Evolutionary conservation across 2,329 filamentous ascomycete genomes (phyloP), one percentile per base, ranked within the genome.

Genomic region (Aureobasidium sp.): DNA sequence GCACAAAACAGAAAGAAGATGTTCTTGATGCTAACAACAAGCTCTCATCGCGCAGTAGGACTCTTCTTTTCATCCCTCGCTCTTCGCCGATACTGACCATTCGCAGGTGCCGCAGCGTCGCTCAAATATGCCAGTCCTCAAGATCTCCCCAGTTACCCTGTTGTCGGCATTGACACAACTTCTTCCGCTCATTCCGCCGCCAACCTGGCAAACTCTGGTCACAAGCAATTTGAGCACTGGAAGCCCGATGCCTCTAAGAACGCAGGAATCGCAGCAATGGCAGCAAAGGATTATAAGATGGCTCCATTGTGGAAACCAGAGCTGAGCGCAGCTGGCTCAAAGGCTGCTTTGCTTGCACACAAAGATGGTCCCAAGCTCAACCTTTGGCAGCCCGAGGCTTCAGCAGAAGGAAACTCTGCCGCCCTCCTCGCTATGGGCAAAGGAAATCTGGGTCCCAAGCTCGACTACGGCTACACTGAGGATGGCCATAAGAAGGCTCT

Each of bases 61-160:
- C 48, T 29, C 17, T n/a, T n/a, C n/a, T 7, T 23, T 7, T 29
- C 23, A 37, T 17, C 17, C 1, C 8, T 59, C 12, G 3, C 8
- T 8, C 5, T 3, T 17, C 23, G 48, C 50, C 29, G 9, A 53
- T 62, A 56, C 63, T 69, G 39, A 70, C 68, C 55, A n/a, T 20
- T 26, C 44, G 20, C 65, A 85, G 83, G 83, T 67, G 83, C 83
- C 59, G 83, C 83, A 23, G 75, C 82, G 55, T 84, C 82, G 59
- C 77, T 91, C 64, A 88, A 86, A 73, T 89, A 91, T 78, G 89
- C 89, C 64, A 82, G 84, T 69, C 84, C 88, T 47, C 80, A 85
- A 70, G 86, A 89, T 68, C 82, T 94, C 26, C 90, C 90, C 41
- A 89, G 87, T 69, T 93, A 82, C 69, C 89, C 90, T 13, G 86